phyloP scores from a whole-genome alignment of 1,139 yeast genomes.

The Suhomyces wounanorum region DNA sequence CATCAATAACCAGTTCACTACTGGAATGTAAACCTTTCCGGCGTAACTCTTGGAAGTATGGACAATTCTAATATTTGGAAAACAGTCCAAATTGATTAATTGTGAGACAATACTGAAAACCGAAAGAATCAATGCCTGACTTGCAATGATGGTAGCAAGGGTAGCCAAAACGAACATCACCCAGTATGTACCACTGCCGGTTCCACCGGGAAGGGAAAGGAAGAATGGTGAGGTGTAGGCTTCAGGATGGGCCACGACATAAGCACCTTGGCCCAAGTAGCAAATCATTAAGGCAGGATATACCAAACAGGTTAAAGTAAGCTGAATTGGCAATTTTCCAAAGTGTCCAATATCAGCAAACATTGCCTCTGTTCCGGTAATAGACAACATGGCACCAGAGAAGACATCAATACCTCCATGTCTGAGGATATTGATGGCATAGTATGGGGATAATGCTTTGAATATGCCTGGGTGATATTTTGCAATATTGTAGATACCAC shows the following conservation, averaged over 20 bases:
- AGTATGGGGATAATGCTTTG: conserved; percentile 51
- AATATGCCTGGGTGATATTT: conserved; percentile 46
- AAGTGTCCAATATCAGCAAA: conserved; percentile 64
- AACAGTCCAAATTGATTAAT: conserved; percentile 53
- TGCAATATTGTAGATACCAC: conserved; percentile 50
- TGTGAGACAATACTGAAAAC: conserved; percentile 56
- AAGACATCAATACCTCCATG: conserved; percentile 46
- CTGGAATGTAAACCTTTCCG: conserved; percentile 56
- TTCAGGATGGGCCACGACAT: conserved; percentile 42
- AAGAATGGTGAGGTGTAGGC: conserved; percentile 47
- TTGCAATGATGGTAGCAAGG: conserved; percentile 57
- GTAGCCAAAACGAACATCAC: conserved; percentile 54
- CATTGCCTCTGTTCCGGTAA: conserved; percentile 66
- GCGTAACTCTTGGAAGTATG: conserved; percentile 46
- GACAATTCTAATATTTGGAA: conserved; percentile 48
- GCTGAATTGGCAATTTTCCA: conserved; percentile 50
- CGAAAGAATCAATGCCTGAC: conserved; percentile 59
- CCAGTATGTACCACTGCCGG: conserved; percentile 50
- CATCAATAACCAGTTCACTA: conserved; percentile 50
- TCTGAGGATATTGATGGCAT: conserved; percentile 47
- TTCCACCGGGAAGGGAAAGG: conserved; percentile 53
- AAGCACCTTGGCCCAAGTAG: conserved; percentile 63
- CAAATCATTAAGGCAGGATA: conserved; percentile 53
- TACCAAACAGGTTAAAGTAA: conserved; percentile 47
- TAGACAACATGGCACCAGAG: conserved; percentile 53